Evolutionary conservation across 2,329 filamentous ascomycete genomes (phyloP).

Genomic region (Lachnellula subtilissima): DNA sequence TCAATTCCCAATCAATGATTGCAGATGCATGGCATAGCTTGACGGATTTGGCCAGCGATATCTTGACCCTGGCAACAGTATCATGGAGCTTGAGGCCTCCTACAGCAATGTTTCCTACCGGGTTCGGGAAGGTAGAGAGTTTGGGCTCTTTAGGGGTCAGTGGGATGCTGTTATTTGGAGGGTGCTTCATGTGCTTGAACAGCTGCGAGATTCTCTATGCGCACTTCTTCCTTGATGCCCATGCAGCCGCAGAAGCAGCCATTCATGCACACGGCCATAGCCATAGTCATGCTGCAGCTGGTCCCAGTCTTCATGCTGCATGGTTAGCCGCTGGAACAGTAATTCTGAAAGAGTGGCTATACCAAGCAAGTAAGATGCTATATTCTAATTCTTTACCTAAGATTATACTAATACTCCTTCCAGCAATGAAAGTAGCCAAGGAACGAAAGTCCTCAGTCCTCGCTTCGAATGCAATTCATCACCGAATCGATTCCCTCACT

Average conservation of each 20-base stretch:
- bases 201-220: slow-evolving; percentile 65
- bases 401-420: slow-evolving; percentile 19
- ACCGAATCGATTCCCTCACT: slow-evolving; percentile 92
- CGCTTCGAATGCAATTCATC: slow-evolving; percentile 92
- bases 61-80: slow-evolving; percentile 90
- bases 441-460: slow-evolving; percentile 94
- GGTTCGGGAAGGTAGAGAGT: slow-evolving; percentile 97
- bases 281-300: slow-evolving; percentile 57
- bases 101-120: slow-evolving; percentile 76
- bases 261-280: slow-evolving; percentile 56
- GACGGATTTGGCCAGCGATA: slow-evolving; percentile 90
- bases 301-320: slow-evolving; percentile 86
- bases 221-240: slow-evolving; percentile 65
- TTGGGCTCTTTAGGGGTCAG: slow-evolving; percentile 90
- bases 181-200: slow-evolving; percentile 85
- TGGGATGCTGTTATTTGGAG: slow-evolving; percentile 81
- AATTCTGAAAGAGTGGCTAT: slow-evolving; percentile 92
- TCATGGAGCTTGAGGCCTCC: slow-evolving; percentile 88
- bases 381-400: not conserved
- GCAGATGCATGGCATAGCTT: slow-evolving; percentile 95
- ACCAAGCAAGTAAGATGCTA: slow-evolving; percentile 78
- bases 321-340: slow-evolving; percentile 93
- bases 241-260: slow-evolving; percentile 48
- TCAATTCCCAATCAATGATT: slow-evolving; percentile 89
- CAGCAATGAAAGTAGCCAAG: slow-evolving; percentile 90